These are phyloP conservation scores for Wallacemonas sp. DNA, from an alignment of 208 protist genomes.

Conservation along the genomic window DNA sequence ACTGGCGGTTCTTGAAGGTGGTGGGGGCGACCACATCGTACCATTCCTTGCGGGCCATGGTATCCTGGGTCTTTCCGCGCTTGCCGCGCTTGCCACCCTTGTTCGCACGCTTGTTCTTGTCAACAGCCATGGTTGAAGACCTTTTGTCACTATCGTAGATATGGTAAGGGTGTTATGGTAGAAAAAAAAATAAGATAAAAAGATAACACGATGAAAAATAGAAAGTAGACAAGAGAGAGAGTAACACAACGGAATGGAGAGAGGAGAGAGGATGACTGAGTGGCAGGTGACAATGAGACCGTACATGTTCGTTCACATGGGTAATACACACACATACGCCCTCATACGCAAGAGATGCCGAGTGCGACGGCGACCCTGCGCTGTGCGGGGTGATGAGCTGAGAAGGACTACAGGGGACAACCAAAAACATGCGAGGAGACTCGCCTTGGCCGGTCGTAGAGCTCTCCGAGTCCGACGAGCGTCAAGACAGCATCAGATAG, in stretches of 20 bases:
- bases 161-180: background rate
- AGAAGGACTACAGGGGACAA: too few relatives aligned
- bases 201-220: slow-evolving; percentile 6
- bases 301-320: too few relatives aligned
- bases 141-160: background rate
- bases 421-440: too few relatives aligned
- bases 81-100: slow-evolving; percentile 96
- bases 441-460: too few relatives aligned
- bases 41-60: slow-evolving; percentile 98
- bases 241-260: background rate
- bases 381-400: too few relatives aligned
- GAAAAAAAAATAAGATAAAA: slow-evolving; percentile 7
- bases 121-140: slow-evolving; percentile 80
- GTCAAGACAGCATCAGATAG: too few relatives aligned
- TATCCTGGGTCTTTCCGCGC: slow-evolving; percentile 93
- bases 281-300: too few relatives aligned
- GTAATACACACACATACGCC: too few relatives aligned
- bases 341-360: too few relatives aligned
- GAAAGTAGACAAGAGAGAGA: slow-evolving; percentile 7
- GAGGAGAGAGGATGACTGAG: too few relatives aligned
- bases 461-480: too few relatives aligned
- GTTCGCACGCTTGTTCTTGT: slow-evolving; percentile 96
- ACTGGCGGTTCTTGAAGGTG: slow-evolving; percentile 94
- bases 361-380: too few relatives aligned
- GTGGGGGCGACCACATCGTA: slow-evolving; percentile 98